Evolutionary conservation across 176 grass and related monocot species (phyloP).

Genomic region (Raddia guianensis): DNA sequence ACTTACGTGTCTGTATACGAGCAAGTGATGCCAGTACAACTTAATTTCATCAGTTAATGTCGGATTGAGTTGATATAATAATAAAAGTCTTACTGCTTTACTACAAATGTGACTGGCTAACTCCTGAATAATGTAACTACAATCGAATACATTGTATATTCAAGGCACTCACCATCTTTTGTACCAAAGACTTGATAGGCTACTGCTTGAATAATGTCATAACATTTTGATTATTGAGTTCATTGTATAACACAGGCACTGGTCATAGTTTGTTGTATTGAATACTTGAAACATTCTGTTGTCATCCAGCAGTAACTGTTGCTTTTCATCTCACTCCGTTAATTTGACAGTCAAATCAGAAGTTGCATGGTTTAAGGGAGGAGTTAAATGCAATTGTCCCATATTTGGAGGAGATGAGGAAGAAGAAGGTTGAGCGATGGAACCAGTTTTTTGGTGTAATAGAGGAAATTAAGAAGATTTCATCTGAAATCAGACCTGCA

Average conservation of each 20-base stretch:
- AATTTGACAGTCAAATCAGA: slow-evolving; percentile 63
- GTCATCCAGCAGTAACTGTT: slow-evolving; percentile 9
- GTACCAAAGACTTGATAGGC: neutral
- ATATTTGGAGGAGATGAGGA: slow-evolving; percentile 76
- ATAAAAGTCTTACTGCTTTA: neutral
- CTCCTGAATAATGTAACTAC: neutral
- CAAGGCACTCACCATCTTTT: neutral
- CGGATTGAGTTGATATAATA: neutral
- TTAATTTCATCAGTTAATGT: slow-evolving; percentile 19
- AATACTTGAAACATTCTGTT: neutral
- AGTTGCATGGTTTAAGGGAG: slow-evolving; percentile 62
- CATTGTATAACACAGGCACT: neutral
- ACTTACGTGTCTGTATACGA: neutral
- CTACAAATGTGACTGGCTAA: neutral
- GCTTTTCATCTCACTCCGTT: neutral
- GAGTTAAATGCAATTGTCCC: slow-evolving; percentile 64
- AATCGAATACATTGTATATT: slow-evolving; percentile 12
- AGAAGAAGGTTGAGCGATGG: slow-evolving; percentile 76
- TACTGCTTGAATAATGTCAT: neutral
- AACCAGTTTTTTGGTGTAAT: slow-evolving; percentile 78
- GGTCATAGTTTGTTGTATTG: neutral
- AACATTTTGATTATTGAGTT: neutral
- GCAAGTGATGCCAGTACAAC: neutral
- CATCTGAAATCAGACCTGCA: slow-evolving; percentile 60
- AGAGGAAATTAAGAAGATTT: slow-evolving; percentile 76